Base-by-base conservation (phyloP, 768 basidiomycete genomes). In the Boletus pseudopeckii region DNA sequence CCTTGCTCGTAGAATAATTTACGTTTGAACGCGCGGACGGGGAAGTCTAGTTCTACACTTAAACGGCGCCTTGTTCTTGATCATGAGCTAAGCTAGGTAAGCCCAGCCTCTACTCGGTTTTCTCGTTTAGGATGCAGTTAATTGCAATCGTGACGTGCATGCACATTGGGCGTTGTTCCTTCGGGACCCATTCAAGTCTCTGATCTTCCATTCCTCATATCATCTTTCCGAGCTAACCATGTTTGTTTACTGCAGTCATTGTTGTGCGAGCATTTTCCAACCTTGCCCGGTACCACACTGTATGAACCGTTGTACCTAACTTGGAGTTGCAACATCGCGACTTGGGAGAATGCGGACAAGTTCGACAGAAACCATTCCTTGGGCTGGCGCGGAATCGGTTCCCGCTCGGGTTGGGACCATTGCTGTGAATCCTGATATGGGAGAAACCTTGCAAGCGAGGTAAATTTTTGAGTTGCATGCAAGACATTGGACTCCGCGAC, bases 131-230 rank as follows among this genome's bases (percentile, higher is more conserved):
- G 81, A 83, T 76, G 80, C 68, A 77, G 49, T 68, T 50, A 56
- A 73, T 74, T 77, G 71, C 72, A 75, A 70, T 48, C 71, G 74
- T 75, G 83, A 85, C 76, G 84, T 81, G 83, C 74, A 71, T 70
- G 77, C 79, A 80, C 80, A 33, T 59, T 84, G 83, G 75, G 77
- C 75, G 74, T 66, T 63, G 70, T 79, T 83, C 83, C 82, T 82
- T 81, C 72, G 76, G 84, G 80, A 85, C 78, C 82, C 83, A 86
- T 87, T 87, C 85, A 86, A 87, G 85, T 86, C 84, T 81, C 85
- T 86, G 85, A 86, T 36, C 48, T 55, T 58, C 30, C 45, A 45
- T 39, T 49, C 26, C 39, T n/a, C 46, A 38, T 45, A 14, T n/a
- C 10, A 5, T 39, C 4, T 17, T 46, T 45, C 49, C 28, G n/a